phyloP scores from a whole-genome alignment of 2,329 filamentous ascomycete genomes.

The Hypomyces rosellus region DNA sequence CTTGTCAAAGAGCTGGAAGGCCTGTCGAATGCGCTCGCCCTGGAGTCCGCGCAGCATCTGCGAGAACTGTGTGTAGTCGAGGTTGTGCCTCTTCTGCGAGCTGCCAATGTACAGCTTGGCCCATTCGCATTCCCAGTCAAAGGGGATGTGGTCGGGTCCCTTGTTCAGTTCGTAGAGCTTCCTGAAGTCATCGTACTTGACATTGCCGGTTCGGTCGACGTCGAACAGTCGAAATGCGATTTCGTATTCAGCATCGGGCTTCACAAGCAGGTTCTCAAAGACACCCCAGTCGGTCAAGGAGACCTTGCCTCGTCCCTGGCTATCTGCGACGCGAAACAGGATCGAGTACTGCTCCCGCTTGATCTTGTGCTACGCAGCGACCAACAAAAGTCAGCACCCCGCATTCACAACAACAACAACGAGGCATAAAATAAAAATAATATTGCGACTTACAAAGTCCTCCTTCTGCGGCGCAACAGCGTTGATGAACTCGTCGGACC shows the following conservation, averaged over 20 bases:
- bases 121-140: constrained; percentile 98
- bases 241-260: constrained; percentile 97
- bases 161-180: constrained; percentile 83
- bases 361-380: constrained; percentile 76
- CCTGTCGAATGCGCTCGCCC: constrained; percentile 91
- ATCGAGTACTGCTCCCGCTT: constrained; percentile 91
- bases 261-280: constrained; percentile 88
- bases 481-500: constrained; percentile 79
- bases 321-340: constrained; percentile 87
- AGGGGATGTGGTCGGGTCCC: constrained; percentile 76
- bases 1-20: constrained; percentile 86
- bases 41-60: constrained; percentile 96
- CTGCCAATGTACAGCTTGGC: constrained; percentile 87
- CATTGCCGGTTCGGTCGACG: constrained; percentile 70
- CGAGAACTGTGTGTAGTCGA: constrained; percentile 94
- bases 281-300: constrained; percentile 80
- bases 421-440: neutral
- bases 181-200: constrained; percentile 87
- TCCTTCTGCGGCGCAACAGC: constrained; percentile 81
- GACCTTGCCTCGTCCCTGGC: constrained; percentile 64
- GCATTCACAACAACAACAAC: neutral
- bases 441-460: constrained; percentile 72
- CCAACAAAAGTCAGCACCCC: neutral
- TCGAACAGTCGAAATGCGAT: constrained; percentile 98
- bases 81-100: constrained; percentile 78